Evolutionary conservation across 495 filamentous ascomycete genomes (phyloP), one percentile per base, ranked within the genome.

Genomic region (Copromyces sp.): DNA sequence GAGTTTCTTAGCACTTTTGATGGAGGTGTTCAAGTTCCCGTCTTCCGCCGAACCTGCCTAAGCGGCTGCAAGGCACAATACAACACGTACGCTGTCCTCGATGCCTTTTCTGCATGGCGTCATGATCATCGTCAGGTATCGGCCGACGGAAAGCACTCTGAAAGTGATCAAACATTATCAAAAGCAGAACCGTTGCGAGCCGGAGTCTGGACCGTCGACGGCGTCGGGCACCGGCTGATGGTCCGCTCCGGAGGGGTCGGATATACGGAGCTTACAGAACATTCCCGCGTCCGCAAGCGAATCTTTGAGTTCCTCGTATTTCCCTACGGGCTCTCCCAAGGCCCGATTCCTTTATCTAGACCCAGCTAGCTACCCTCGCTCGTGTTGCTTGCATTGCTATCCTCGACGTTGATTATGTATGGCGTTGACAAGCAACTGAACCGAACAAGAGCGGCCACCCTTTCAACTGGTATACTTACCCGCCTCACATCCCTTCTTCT

Each of bases 31-130:
- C 53, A 65, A 65, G 29, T 24, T 17, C 53, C 53, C 29, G 53
- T 65, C 29, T 65, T 65, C 53, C 53, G 29, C 14, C 6, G 53
- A 65, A 65, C 14, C 14, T 29, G 29, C 17, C 53, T 16, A 1
- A 65, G 59, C 39, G 42, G 59, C 72, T 71, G 72, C 72, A 74
- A 68, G 47, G 70, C 72, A 71, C 69, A 40, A 70, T 35, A 72
- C 39, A 40, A 70, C 40, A 72, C 39, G 68, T n/a, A 72, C 39
- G 68, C 14, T 24, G 44, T 65, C 29, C 14, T 65, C 53, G 35
- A 68, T 40, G 2, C 42, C 41, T 59, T 41, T 32, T 37, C 47
- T 68, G 71, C 44, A 74, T 74, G 71, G 45, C 73, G 70, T 68
- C 71, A 72, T 74, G 14, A 17, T 65, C 29, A 35, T 32, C 53